Conservation (phyloP, 2,329 filamentous ascomycete species). For the Bipolaris victoriae region DNA sequence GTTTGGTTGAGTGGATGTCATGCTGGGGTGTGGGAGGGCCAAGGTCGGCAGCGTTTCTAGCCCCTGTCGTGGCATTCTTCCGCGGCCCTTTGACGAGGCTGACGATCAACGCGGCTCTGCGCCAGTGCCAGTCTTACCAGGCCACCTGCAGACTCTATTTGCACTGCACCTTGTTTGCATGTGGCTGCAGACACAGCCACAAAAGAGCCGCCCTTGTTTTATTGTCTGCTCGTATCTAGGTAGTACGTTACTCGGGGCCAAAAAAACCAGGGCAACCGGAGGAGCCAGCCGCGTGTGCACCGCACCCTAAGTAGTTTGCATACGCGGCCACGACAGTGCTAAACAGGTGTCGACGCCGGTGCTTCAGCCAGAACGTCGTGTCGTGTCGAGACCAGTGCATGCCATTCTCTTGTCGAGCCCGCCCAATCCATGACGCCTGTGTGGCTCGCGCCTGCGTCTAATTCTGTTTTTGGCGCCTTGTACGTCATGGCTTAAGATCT, state of each 20-base stretch:
- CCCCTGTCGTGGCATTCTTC: background rate
- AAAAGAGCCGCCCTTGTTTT: background rate
- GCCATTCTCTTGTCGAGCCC: conserved; percentile 9
- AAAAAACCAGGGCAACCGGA: too few relatives aligned
- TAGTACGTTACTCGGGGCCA: background rate
- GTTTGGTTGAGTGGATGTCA: background rate
- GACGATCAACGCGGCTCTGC: conserved; percentile 8
- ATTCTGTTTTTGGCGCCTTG: conserved; percentile 10
- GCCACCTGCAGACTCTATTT: background rate
- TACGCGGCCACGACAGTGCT: conserved; percentile 16
- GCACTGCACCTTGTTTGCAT: background rate
- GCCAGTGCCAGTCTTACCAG: conserved; percentile 1
- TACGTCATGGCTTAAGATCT: conserved; percentile 34
- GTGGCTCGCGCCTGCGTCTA: conserved; percentile 8
- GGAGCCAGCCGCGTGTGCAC: background rate
- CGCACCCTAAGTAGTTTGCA: background rate
- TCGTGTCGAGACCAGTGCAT: background rate
- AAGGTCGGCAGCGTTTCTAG: background rate
- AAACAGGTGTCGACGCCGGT: conserved; percentile 14
- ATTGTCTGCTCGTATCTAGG: background rate
- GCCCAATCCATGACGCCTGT: conserved; percentile 12
- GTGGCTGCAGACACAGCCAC: conserved; percentile 6
- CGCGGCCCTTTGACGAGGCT: background rate
- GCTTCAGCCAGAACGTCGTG: conserved; percentile 11
- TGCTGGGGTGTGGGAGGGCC: background rate